Conservation (phyloP, 2,329 filamentous ascomycete genomes). For the Annulohypoxylon truncatum region DNA sequence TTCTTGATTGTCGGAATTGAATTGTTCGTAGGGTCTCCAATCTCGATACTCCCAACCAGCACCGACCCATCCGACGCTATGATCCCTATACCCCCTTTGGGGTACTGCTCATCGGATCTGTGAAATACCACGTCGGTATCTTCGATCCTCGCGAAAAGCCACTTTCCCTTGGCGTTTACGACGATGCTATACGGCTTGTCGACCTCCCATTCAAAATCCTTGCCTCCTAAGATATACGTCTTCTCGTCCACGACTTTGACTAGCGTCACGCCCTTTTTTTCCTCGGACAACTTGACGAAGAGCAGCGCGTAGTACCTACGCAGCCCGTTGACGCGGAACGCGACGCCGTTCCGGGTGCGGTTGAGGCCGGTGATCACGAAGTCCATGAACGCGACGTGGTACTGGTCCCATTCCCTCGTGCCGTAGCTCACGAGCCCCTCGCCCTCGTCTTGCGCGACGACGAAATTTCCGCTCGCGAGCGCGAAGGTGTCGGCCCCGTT, state of each 20-base stretch:
- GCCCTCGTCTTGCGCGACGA: constrained; percentile 46
- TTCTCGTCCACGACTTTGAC: constrained; percentile 43
- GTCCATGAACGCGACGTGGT: constrained; percentile 35
- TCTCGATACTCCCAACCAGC: constrained; percentile 30
- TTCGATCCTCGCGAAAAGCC: constrained; percentile 12
- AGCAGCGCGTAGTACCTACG: constrained; percentile 49
- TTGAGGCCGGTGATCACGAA: constrained; percentile 45
- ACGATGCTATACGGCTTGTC: constrained; percentile 39
- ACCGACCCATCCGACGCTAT: constrained; percentile 41
- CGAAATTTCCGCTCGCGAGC: constrained; percentile 37
- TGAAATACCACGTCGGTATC: constrained; percentile 23
- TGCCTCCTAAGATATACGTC: constrained; percentile 29
- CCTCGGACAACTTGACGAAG: constrained; percentile 23
- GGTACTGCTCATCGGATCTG: constrained; percentile 37
- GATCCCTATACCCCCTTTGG: constrained; percentile 41
- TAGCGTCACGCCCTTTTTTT: constrained; percentile 29
- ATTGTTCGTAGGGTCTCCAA: no score
- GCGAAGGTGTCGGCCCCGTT: constrained; percentile 42
- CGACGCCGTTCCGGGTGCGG: constrained; percentile 41
- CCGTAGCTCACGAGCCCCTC: constrained; percentile 50
- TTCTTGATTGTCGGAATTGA: no score
- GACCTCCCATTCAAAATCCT: constrained; percentile 37
- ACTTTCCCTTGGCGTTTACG: constrained; percentile 11
- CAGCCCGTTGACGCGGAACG: constrained; percentile 46
- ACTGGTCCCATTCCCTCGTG: constrained; percentile 51